Conservation (phyloP, 257 asterid species). For the Orobanche coerulescens region DNA sequence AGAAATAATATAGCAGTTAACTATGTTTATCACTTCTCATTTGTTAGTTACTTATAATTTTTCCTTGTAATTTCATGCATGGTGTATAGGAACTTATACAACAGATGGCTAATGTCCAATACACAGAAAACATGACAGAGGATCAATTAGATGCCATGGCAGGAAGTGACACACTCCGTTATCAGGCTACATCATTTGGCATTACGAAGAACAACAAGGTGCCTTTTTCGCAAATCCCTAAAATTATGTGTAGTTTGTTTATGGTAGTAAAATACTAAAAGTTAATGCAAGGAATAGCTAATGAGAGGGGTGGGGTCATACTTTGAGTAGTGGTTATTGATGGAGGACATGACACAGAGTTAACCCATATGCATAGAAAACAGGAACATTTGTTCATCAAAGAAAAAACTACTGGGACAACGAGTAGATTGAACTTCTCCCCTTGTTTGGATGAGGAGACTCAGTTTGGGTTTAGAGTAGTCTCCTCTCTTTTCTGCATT, state of each 20-base stretch:
- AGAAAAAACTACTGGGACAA: neutral
- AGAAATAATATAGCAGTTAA: slow-evolving; percentile 62
- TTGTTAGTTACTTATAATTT: slow-evolving; percentile 18
- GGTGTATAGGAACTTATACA: slow-evolving; percentile 80
- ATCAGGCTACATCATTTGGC: slow-evolving; percentile 97
- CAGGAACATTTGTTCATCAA: neutral
- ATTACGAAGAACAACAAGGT: slow-evolving; percentile 90
- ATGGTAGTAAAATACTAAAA: neutral
- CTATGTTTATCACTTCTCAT: slow-evolving; percentile 26
- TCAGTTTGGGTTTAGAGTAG: neutral
- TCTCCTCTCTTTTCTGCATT: neutral
- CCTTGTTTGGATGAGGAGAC: neutral
- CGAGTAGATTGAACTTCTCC: neutral
- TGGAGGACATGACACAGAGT: neutral
- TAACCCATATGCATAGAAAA: neutral
- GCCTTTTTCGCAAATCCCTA: neutral
- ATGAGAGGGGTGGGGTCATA: neutral
- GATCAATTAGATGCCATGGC: slow-evolving; percentile 99
- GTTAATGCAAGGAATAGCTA: neutral
- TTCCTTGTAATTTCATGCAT: slow-evolving; percentile 24
- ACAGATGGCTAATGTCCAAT: slow-evolving; percentile 99
- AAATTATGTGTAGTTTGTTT: neutral
- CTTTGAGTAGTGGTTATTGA: neutral
- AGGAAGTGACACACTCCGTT: slow-evolving; percentile 97
- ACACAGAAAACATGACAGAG: slow-evolving; percentile 98